Evolutionary conservation across 2,329 filamentous ascomycete genomes (phyloP).

Genomic region (Epichloe festucae): DNA sequence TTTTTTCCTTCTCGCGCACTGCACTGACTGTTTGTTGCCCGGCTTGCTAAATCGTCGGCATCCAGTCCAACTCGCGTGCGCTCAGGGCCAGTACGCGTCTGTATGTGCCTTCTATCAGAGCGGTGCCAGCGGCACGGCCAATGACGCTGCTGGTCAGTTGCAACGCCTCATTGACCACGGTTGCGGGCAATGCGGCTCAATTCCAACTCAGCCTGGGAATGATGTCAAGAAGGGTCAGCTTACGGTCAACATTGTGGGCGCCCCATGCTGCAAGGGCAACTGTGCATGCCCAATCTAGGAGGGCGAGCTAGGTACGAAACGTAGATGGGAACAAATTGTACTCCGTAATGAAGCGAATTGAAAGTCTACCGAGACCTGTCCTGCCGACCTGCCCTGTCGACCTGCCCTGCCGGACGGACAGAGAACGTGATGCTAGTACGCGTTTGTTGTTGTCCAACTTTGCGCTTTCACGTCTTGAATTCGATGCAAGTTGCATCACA

Average conservation of each 20-base stretch:
- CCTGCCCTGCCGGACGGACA: too few relatives aligned
- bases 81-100: constrained; percentile 6
- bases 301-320: background rate
- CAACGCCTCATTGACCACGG: constrained; percentile 8
- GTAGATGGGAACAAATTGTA: too few relatives aligned
- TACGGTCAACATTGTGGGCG: constrained; percentile 9
- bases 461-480: too few relatives aligned
- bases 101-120: constrained; percentile 11
- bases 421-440: too few relatives aligned
- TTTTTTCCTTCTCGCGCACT: too few relatives aligned
- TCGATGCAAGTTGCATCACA: too few relatives aligned
- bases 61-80: constrained; percentile 9
- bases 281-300: constrained; percentile 3
- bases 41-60: background rate
- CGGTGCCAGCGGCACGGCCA: constrained; percentile 7
- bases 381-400: too few relatives aligned
- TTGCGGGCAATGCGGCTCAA: constrained; percentile 8
- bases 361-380: too few relatives aligned
- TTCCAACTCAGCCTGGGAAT: constrained; percentile 9
- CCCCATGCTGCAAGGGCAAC: constrained; percentile 8
- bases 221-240: constrained; percentile 10
- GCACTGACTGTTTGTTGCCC: background rate
- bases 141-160: constrained; percentile 7
- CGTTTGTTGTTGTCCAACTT: too few relatives aligned
- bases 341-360: too few relatives aligned